Base-by-base conservation (phyloP, 139 green algal genomes). In the Auxenochlorella protothecoides region DNA sequence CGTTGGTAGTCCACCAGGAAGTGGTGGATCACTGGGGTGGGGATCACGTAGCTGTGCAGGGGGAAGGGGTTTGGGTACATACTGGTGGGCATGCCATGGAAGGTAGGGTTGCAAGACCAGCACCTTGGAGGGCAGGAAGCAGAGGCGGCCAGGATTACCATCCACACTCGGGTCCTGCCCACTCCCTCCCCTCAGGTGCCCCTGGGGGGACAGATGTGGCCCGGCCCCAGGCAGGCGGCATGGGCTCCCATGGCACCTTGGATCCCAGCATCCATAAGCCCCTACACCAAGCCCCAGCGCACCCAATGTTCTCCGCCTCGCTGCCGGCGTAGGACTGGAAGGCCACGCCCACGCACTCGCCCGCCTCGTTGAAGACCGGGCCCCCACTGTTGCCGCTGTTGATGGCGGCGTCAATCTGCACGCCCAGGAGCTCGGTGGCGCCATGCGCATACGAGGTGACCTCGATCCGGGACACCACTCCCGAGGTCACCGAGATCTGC, bases 391-490 rank as follows among this genome's bases (percentile, higher is more conserved):
- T 89, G 51, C 82, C 84, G 3, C 81, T 82, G 75, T 93, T 93
- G 81, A 95, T 95, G 66, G 86, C 86, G 11, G 86, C 85, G 11
- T 71, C 80, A n/a, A 82, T 80, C 79, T 95, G 89, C 12, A 96
- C 81, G 8, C 86, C 91, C 65, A 98, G 90, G 55, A 98, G 86
- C 78, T 97, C 88, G 6, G 87, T 81, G 5, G 80, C 75, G 66
- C 92, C 92, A 70, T 97, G 91, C 66, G 79, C 85, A 74, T 98
- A 98, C 53, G 86, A 74, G 5, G 91, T 97, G 9, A 97, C 92
- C 79, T 98, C 93, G 59, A 98, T 93, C 9, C 88, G 76, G 4
- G 76, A 87, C 9, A 94, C 88, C 4, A 94, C 85, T 60, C 88
- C 88, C 16, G 55, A 74, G 7, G 88, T 92, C 2, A 93, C 85